Conservation (phyloP, 2,329 filamentous ascomycete species). For the Hypoxylon sp. region DNA sequence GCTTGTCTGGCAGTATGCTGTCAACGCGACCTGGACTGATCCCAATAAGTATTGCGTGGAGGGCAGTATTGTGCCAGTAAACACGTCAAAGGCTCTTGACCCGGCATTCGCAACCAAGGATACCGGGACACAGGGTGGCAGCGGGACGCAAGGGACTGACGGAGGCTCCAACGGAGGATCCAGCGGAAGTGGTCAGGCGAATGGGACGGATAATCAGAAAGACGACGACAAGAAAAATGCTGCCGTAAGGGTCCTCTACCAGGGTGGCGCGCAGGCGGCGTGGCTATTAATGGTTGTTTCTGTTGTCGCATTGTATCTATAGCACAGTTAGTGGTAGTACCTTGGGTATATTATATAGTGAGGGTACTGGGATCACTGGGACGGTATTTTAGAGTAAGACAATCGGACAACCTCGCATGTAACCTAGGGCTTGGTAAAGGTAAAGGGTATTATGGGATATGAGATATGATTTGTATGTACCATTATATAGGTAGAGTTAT, state of each 20-base stretch:
- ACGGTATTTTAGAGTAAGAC: neutral
- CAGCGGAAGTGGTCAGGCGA: neutral
- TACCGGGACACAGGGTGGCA: neutral
- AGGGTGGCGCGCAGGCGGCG: neutral
- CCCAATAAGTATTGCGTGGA: conserved; percentile 51
- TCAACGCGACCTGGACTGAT: conserved; percentile 54
- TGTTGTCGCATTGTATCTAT: conserved; percentile 18
- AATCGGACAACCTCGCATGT: neutral
- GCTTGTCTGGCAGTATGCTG: conserved; percentile 57
- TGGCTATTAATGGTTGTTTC: conserved; percentile 7
- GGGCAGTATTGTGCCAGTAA: conserved; percentile 48
- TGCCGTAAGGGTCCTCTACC: conserved; percentile 2
- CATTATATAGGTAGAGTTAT: conserved; percentile 4
- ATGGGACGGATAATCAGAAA: neutral
- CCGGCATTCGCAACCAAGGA: conserved; percentile 29
- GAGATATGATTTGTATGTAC: neutral
- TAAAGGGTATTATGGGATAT: neutral
- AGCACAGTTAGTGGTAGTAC: neutral
- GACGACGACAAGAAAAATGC: conserved; percentile 8
- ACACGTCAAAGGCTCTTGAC: conserved; percentile 36
- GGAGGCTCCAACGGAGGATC: neutral
- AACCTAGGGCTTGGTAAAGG: neutral
- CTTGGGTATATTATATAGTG: neutral
- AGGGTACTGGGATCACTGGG: neutral
- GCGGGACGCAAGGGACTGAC: neutral